Evolutionary conservation across 352 stramenopile genomes (phyloP), one percentile per base, ranked within the genome.

Genomic region (Phytophthora tentaculata): DNA sequence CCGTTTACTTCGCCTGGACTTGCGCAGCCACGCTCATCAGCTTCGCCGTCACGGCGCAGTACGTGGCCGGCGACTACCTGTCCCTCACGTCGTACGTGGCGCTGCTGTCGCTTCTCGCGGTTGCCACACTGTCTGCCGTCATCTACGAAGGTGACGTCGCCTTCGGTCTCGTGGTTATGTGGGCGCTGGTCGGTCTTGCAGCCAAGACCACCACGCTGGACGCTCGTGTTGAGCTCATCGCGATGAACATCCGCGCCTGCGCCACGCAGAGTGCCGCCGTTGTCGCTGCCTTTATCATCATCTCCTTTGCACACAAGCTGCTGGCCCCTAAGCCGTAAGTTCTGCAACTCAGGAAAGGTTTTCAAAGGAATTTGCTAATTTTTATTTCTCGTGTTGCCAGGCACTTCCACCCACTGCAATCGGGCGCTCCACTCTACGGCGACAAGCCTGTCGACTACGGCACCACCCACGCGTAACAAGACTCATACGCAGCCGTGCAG

Each of bases 1-100:
- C 73, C 19, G 39, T 89, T 32, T 94, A 94, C 60, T 94, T 92
- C 50, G 81, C 81, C 19, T 94, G 86, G 86, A 89, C 80, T 10
- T 88, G 76, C 43, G 84, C 77, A 17, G 84, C 86, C 45, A 88
- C 76, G 55, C 74, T 92, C 35, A 92, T 94, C 72, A 86, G 72
- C 65, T 67, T 94, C 54, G 79, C 81, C 22, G 81, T 94, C 41
- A 79, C 79, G 26, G 62, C 73, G n/a, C 81, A 91, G 56, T 72
- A 90, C 26, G 47, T 87, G 17, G 44, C 58, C 17, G 66, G 74
- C 9, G 77, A 74, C 26, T 90, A 76, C 48, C 57, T 92, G 19
- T 84, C 80, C 35, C 60, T 89, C 50, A 70, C 70, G 53, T 73
- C 79, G 41, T 94, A 94, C 50, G 41, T 91, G 29, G 72, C 73